Conservation (phyloP, 805 yeast species). For the Lipomyces spencermartinsiae region DNA sequence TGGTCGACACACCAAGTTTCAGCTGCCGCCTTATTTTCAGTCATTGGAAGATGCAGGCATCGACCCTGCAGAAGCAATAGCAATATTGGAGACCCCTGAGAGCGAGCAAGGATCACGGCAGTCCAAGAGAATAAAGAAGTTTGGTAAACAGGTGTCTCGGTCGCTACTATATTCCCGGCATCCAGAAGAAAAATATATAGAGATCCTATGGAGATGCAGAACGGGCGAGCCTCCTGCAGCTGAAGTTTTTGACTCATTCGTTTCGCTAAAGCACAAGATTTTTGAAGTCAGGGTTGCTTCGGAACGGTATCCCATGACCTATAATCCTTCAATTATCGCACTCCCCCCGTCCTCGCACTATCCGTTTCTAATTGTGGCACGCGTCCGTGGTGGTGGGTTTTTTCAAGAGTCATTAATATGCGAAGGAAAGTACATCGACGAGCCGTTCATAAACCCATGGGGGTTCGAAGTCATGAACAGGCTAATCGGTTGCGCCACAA, state of each 20-base stretch:
- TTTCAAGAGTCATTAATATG: conserved; percentile 30
- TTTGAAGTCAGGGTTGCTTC: conserved; percentile 28
- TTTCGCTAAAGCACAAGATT: conserved; percentile 24
- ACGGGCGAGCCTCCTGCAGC: conserved; percentile 12
- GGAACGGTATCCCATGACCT: conserved; percentile 32
- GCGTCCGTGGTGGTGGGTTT: conserved; percentile 34
- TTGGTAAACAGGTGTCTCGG: conserved; percentile 9
- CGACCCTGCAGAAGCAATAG: background rate
- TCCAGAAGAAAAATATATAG: conserved; percentile 4
- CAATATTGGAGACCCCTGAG: background rate
- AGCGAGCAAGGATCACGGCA: background rate
- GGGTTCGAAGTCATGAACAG: conserved; percentile 22
- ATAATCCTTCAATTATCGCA: conserved; percentile 35
- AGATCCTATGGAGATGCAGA: conserved; percentile 18
- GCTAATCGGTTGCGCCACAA: conserved; percentile 30
- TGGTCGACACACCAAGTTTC: conserved; percentile 21
- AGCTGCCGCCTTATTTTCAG: conserved; percentile 9
- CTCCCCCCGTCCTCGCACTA: conserved; percentile 36
- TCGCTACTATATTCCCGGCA: background rate
- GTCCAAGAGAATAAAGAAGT: conserved; percentile 7
- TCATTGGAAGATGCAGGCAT: conserved; percentile 1
- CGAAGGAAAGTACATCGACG: conserved; percentile 34
- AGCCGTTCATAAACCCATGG: conserved; percentile 12
- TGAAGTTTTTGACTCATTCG: conserved; percentile 29
- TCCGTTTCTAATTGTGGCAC: conserved; percentile 34